A percentile compares a stretch with the other conserved stretches of the same genome.
Evolutionary conservation across 1,139 yeast species (phyloP).

Genomic region (Meyerozyma athensensis): DNA sequence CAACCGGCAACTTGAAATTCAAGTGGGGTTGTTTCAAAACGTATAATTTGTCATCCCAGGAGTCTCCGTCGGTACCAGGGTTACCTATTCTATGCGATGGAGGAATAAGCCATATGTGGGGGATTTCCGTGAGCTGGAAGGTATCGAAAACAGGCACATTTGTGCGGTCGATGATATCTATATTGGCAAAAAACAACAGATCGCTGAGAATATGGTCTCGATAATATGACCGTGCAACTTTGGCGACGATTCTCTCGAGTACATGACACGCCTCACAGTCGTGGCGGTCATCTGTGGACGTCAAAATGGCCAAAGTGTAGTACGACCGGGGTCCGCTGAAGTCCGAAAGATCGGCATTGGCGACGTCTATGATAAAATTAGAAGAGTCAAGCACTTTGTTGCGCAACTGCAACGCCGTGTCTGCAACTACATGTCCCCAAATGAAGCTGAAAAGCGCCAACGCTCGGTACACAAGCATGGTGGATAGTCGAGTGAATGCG

Average conservation of each 20-base stretch:
- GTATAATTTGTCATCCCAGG: conserved; percentile 18
- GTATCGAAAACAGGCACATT: conserved; percentile 32
- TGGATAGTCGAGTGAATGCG: neutral
- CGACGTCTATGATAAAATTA: conserved; percentile 19
- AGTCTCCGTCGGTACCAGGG: conserved; percentile 13
- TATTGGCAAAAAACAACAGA: conserved; percentile 41
- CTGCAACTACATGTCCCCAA: neutral
- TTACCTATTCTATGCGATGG: conserved; percentile 24
- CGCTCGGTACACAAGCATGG: conserved; percentile 1
- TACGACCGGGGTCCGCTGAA: conserved; percentile 36
- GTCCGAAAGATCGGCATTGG: conserved; percentile 23
- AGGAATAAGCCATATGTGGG: conserved; percentile 63
- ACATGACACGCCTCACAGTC: conserved; percentile 39
- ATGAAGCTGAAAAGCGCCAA: neutral
- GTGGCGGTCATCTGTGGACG: conserved; percentile 34
- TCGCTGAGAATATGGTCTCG: conserved; percentile 35
- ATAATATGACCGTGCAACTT: conserved; percentile 41
- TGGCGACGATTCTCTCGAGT: conserved; percentile 33
- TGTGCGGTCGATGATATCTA: conserved; percentile 45
- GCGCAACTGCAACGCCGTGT: neutral
- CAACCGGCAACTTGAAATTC: conserved; percentile 28
- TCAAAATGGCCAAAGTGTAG: conserved; percentile 38
- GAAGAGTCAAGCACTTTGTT: conserved; percentile 5
- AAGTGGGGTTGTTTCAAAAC: conserved; percentile 28
- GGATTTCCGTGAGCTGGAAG: conserved; percentile 46